Base-by-base conservation (phyloP, 108 stramenopile genomes). In the Mediolabrus comicus region DNA sequence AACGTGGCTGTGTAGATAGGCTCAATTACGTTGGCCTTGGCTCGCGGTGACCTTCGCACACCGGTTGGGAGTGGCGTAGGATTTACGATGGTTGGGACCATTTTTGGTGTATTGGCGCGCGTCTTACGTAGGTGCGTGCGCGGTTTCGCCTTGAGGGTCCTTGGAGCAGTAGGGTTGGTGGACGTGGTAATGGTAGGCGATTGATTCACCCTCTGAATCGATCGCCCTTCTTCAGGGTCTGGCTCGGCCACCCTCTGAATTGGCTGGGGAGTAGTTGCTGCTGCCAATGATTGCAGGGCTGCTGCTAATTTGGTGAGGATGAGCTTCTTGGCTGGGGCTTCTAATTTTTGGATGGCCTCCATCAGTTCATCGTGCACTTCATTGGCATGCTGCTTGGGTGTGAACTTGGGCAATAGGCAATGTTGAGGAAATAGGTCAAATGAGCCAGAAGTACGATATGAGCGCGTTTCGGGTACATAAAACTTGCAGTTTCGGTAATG, bases 401-500 rank as follows among this genome's bases (percentile, higher is more conserved):
- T 12, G 9, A 36, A 12, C 1, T 3, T 3, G 1, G 11, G 36
- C 1, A 36, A 36, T 12, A 8, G 36, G 13, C 36, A 36, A 12
- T 36, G 36, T 36, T 36, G 35, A 30, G 84, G 77, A 51, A 71
- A 74, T 24, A 70, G 74, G 35, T 69, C 57, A 12, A 81, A 66
- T 12, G 64, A 74, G 62, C 72, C 67, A 16, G 19, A 16, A 31
- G 72, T 65, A 11, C 80, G 72, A 3, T 12, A 30, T 9, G n/a
- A 3, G 13, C 31, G 33, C 24, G 76, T 81, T 8, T 74, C 69
- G 0, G 9, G 25, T 17, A 78, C 51, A 24, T 46, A 79, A 13
- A 67, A 19, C 2, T 31, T 29, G 53, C 54, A 74, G 36, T 72
- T 74, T 3, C 80, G 80, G 49, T 84, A 84, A 33, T 68, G 59